Evolutionary conservation across 768 basidiomycete genomes (phyloP), one percentile per base, ranked within the genome.

Genomic region (Lyophyllum semitale): DNA sequence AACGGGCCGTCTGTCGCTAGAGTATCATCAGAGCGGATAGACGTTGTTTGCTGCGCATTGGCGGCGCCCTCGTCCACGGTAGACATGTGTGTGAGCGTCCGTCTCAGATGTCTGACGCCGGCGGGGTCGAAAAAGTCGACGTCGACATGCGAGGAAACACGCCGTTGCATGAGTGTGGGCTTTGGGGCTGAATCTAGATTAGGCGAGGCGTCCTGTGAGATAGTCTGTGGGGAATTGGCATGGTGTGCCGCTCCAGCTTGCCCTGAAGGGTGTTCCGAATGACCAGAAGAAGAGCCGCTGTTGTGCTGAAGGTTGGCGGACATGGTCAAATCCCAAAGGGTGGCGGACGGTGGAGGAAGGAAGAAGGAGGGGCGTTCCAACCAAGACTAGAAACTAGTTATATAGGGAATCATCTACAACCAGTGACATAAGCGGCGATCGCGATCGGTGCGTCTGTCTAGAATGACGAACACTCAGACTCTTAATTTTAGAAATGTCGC

Each of bases 101-200:
- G 64, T 11, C 68, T 68, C 5, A 84, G 71, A 42, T 72, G 59
- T 3, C 60, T 64, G 32, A 83, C 76, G 8, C 84, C 85, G 18
- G 61, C 60, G 1, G 78, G 82, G 65, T 87, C 84, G 60, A 87
- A 85, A 59, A 75, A 77, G 43, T 77, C 79, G 18, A 82, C 53
- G 23, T 72, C 66, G 3, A 82, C 77, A 52, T 63, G 72, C 46
- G 72, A 77, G 13, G 65, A 65, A 13, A 48, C 37, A 2, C 58
- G 38, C 17, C 57, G 51, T 29, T 45, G 49, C 17, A 54, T 51
- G 11, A 32, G 25, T n/a, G 42, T 33, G 35, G 43, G 54, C n/a
- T 43, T 54, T 12, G 59, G 47, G 20, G 43, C 30, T 37, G 27
- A 40, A 37, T 38, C 29, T 3, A 35, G 37, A 18, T 48, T 35